Percentiles rank a stretch among this genome's conserved stretches.
These are phyloP conservation scores for Scortechinia acanthostroma DNA, from an alignment of 2,329 filamentous ascomycete species.

Conservation along the genomic window DNA sequence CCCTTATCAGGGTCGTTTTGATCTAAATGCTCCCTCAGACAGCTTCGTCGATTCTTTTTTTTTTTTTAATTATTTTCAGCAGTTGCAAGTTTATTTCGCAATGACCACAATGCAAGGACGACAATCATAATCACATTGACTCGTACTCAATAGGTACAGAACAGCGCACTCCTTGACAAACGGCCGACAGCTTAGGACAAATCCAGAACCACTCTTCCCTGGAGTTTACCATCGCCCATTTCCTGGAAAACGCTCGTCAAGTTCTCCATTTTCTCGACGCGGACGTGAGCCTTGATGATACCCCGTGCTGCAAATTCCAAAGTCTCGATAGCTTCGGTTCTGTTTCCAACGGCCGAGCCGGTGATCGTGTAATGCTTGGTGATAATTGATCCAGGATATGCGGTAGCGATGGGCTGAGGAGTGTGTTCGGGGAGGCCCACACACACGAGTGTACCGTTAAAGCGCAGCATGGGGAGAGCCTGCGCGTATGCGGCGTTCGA, in stretches of 20 bases:
- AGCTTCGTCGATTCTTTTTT: too few relatives aligned
- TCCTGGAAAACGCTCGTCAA: conserved; percentile 10
- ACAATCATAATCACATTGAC: too few relatives aligned
- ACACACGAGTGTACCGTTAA: conserved; percentile 39
- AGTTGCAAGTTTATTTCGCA: too few relatives aligned
- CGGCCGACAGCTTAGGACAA: conserved; percentile 4
- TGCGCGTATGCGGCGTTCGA: conserved; percentile 40
- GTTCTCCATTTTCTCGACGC: conserved; percentile 9
- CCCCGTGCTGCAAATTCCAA: conserved; percentile 33
- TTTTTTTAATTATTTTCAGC: neutral
- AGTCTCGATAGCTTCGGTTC: conserved; percentile 37
- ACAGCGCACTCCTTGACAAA: too few relatives aligned
- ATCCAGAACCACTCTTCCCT: conserved; percentile 11
- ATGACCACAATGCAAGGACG: too few relatives aligned
- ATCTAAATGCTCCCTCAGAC: too few relatives aligned
- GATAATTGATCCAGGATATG: conserved; percentile 30
- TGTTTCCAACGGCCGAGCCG: conserved; percentile 39
- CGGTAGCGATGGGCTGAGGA: conserved; percentile 29
- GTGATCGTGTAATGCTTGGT: conserved; percentile 32
- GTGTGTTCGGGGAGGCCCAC: conserved; percentile 40
- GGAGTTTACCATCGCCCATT: conserved; percentile 9
- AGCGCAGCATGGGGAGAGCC: conserved; percentile 33
- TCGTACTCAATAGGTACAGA: too few relatives aligned
- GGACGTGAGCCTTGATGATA: conserved; percentile 10
- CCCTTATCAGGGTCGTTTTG: too few relatives aligned